Evolutionary conservation across 2,329 filamentous ascomycete genomes (phyloP).

Genomic region (Cadophora gregata): DNA sequence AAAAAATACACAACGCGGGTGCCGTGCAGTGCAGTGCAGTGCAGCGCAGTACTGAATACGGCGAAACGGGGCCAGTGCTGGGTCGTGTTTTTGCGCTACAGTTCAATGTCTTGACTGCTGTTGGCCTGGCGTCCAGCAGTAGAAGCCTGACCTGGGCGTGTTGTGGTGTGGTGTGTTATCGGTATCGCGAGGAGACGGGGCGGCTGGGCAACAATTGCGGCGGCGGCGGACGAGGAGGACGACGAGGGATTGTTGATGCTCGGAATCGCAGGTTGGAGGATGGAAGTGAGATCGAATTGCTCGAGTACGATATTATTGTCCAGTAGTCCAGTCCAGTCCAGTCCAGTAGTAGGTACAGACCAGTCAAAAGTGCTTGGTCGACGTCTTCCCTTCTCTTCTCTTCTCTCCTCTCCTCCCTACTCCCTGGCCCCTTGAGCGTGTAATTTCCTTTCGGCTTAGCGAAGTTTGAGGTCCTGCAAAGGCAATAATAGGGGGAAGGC

Average conservation of each 20-base stretch:
- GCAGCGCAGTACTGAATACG: neutral
- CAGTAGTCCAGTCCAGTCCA: neutral
- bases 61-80: constrained; percentile 6
- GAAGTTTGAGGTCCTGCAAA: constrained; percentile 35
- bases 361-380: neutral
- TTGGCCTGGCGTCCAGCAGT: neutral
- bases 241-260: neutral
- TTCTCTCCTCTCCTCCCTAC: constrained; percentile 13
- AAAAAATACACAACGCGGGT: constrained; percentile 1
- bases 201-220: neutral
- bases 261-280: neutral
- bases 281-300: neutral
- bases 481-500: constrained; percentile 1
- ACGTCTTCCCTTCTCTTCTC: too few relatives aligned
- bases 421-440: constrained; percentile 23
- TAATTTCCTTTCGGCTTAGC: constrained; percentile 44
- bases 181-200: neutral
- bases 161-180: too few relatives aligned
- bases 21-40: neutral
- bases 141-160: neutral
- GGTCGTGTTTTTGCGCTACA: neutral
- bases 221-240: too few relatives aligned
- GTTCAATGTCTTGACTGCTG: constrained; percentile 1
- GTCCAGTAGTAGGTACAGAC: neutral
- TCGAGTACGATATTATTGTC: neutral